phyloP scores from a whole-genome alignment of 1,284 basidiomycete species.

The Sporisorium exsertum region DNA sequence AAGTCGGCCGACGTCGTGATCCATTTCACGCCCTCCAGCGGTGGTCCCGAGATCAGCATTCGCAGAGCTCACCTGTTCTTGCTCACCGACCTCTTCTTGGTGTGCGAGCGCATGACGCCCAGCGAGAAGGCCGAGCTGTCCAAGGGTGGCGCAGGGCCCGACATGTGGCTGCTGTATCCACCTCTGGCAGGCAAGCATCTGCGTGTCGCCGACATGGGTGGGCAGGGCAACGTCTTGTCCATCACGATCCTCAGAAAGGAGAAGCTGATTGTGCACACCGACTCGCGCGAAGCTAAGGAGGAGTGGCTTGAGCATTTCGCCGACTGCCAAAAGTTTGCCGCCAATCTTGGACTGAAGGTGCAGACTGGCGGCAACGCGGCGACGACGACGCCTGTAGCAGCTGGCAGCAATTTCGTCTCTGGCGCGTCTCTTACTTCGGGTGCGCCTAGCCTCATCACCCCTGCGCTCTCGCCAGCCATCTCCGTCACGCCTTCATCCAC shows the following conservation, averaged over 20 bases:
- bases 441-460: slow-evolving; percentile 24
- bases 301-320: slow-evolving; percentile 80
- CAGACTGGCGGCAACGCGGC: slow-evolving; percentile 37
- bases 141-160: slow-evolving; percentile 70
- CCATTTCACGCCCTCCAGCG: slow-evolving; percentile 80
- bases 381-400: slow-evolving; percentile 1
- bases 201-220: slow-evolving; percentile 71
- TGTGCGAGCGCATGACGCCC: slow-evolving; percentile 72
- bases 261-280: slow-evolving; percentile 77
- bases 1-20: slow-evolving; percentile 81
- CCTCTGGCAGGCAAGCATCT: slow-evolving; percentile 95
- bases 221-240: slow-evolving; percentile 78
- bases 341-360: slow-evolving; percentile 69
- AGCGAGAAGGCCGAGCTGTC: slow-evolving; percentile 47
- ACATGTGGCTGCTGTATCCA: slow-evolving; percentile 95
- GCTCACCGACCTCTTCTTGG: slow-evolving; percentile 89
- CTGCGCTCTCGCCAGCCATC: slow-evolving; percentile 56
- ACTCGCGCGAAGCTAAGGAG: slow-evolving; percentile 77
- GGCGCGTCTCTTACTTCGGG: slow-evolving; percentile 12
- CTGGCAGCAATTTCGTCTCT: slow-evolving; percentile 8
- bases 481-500: slow-evolving; percentile 59
- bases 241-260: slow-evolving; percentile 91
- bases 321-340: slow-evolving; percentile 86
- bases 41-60: slow-evolving; percentile 74
- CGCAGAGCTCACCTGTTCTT: slow-evolving; percentile 85